phyloP scores from a whole-genome alignment of 208 protist species.

The Trypanosomatidae sp. region DNA sequence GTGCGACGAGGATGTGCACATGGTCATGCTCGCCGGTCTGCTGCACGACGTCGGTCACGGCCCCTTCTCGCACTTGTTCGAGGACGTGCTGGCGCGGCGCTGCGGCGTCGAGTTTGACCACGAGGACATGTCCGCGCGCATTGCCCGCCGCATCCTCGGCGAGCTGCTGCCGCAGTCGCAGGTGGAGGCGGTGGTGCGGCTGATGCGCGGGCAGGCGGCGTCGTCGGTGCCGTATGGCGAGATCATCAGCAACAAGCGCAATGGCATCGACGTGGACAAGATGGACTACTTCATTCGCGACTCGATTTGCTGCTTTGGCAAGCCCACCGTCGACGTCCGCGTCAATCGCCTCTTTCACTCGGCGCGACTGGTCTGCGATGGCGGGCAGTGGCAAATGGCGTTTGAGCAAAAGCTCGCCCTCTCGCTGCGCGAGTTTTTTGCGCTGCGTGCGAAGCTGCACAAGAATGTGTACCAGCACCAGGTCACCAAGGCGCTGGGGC shows the following conservation, averaged over 20 bases:
- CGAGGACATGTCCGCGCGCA: conserved; percentile 71
- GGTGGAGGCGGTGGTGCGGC: conserved; percentile 41
- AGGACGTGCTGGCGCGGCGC: conserved; percentile 67
- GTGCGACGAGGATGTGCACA: conserved; percentile 57
- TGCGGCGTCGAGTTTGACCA: conserved; percentile 66
- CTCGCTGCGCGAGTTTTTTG: conserved; percentile 91
- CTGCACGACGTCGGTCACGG: conserved; percentile 95
- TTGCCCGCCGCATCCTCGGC: conserved; percentile 36
- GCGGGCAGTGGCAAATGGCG: conserved; percentile 76
- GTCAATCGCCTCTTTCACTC: conserved; percentile 78
- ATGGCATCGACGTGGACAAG: conserved; percentile 95
- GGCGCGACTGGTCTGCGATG: conserved; percentile 60
- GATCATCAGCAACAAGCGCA: conserved; percentile 86
- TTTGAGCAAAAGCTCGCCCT: conserved; percentile 65
- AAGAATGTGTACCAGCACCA: conserved; percentile 94
- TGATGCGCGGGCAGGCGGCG: conserved; percentile 38
- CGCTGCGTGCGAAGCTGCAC: conserved; percentile 91
- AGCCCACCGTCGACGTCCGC: conserved; percentile 76
- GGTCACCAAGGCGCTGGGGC: conserved; percentile 88
- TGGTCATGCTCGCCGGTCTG: conserved; percentile 90
- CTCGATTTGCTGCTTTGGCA: conserved; percentile 83
- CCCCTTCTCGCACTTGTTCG: conserved; percentile 95
- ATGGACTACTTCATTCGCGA: conserved; percentile 96
- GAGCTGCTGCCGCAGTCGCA: conserved; percentile 10
- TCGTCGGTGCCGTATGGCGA: conserved; percentile 37